Base-by-base conservation (phyloP, 2,329 filamentous ascomycete genomes). In the Talaromyces marneffei region DNA sequence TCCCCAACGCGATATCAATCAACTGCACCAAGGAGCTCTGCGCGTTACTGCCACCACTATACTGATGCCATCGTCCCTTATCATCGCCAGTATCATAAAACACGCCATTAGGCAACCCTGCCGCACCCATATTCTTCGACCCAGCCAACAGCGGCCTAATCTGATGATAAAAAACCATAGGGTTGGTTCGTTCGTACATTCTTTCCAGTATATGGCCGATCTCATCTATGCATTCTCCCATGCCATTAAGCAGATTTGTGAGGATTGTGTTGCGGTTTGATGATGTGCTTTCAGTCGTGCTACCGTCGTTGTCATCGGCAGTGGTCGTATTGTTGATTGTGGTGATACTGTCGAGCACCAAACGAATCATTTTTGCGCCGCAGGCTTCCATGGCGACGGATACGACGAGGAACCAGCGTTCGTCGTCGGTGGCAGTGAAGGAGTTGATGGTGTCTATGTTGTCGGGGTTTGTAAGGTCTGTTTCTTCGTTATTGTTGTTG, bases 21-120 rank as follows among this genome's bases (percentile, higher is more conserved):
- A 82, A 79, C 54, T 83, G 82, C 2, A 84, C 75, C 50, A 84
- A 64, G 0, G 81, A 82, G 68, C 80, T 83, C 65, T 83, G 82
- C 0, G 79, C 82, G 65, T 84, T 84, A 64, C 81, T 83, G 0
- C 82, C 82, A 2, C 82, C 82, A 33, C 80, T 78, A 61, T 82
- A 80, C 55, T 80, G 78, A 20, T 74, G 73, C 80, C 80, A 83
- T 12, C 77, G 69, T 0, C 80, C 80, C 39, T 75, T 73, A 0
- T 78, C 79, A 7, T 79, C 66, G 3, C 80, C 81, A 40, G 79
- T 70, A 58, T 83, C 80, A 64, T 82, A 83, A 64, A 81, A 83
- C 2, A 83, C 77, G 10, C 81, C 81, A 5, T 76, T 73, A 0
- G 81, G 80, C 31, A 83, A 66, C 3, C 81, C 81, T 0, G 80